Evolutionary conservation across 2,329 filamentous ascomycete species (phyloP).

Genomic region (Celoporthe dispersa): DNA sequence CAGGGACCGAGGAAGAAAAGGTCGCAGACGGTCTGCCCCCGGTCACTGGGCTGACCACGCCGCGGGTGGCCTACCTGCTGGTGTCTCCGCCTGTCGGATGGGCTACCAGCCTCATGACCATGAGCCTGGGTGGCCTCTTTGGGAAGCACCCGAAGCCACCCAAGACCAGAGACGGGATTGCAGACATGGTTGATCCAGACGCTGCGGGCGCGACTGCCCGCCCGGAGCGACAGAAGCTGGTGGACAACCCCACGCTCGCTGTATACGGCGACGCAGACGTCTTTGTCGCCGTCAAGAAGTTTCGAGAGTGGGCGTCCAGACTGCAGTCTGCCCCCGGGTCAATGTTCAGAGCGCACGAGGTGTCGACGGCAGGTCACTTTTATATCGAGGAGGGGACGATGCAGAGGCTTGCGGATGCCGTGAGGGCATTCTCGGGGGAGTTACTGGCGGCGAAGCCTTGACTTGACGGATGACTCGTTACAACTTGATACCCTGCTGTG

Average conservation of each 20-base stretch:
- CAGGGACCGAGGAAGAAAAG: slow-evolving; percentile 34
- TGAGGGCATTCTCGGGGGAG: slow-evolving; percentile 37
- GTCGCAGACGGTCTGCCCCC: slow-evolving; percentile 34
- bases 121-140: slow-evolving; percentile 53
- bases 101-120: slow-evolving; percentile 64
- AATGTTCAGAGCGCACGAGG: slow-evolving; percentile 47
- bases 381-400: slow-evolving; percentile 53
- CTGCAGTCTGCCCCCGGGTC: slow-evolving; percentile 48
- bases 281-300: slow-evolving; percentile 69
- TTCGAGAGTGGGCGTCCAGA: slow-evolving; percentile 66
- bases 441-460: slow-evolving; percentile 27
- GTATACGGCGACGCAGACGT: slow-evolving; percentile 77
- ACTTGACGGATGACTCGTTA: background rate
- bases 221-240: slow-evolving; percentile 54
- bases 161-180: slow-evolving; percentile 14
- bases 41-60: slow-evolving; percentile 42
- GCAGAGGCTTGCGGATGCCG: slow-evolving; percentile 39
- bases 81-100: slow-evolving; percentile 69
- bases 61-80: slow-evolving; percentile 61
- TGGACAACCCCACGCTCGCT: slow-evolving; percentile 64
- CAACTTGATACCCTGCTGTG: slow-evolving; percentile 8
- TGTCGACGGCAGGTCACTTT: slow-evolving; percentile 58
- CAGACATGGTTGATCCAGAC: slow-evolving; percentile 11
- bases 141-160: slow-evolving; percentile 22
- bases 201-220: background rate